Base-by-base conservation (phyloP, 1,284 basidiomycete species). In the Exobasidium cylindrosporum region DNA sequence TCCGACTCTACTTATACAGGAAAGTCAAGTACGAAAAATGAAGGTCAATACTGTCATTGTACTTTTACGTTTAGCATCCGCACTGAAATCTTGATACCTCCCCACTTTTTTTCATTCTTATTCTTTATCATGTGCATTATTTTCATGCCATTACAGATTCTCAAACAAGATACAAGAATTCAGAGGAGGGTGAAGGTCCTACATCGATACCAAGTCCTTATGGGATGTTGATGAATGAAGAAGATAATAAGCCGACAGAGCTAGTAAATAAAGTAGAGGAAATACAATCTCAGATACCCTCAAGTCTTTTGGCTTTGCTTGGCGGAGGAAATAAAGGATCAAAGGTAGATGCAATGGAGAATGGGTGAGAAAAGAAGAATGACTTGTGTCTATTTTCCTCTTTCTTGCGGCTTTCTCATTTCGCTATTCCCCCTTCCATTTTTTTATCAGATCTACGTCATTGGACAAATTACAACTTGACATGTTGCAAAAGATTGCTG, bases 221-320 rank as follows among this genome's bases (percentile, higher is more conserved):
- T 14, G 30, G 26, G 24, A 32, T 60, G 52, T 21, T 43, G 24
- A 54, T 32, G 35, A 44, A 32, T 26, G 32, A 31, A 54, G 30
- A 35, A 40, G 47, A 31, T 43, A 14, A 49, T 26, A 24, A 58
- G 54, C 32, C 30, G 40, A 47, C 55, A 29, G n/a, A n/a, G n/a
- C n/a, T n/a, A n/a, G n/a, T n/a, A n/a, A n/a, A n/a, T n/a, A 53
- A 35, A 26, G 14, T 21, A 3, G 14, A 43, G 24, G 54, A 45
- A 14, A 46, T 46, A 1, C 54, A 32, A 7, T 10, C 57, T 29
- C 52, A 57, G 2, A 54, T 68, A 1, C 66, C 66, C 14, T 50
- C 66, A 4, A 62, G 60, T 56, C 53, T 68, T 21, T 59, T 68
- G 17, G 66, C 63, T 14, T 32, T 68, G 21, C 66, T 68, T 0